Evolutionary conservation across 768 basidiomycete species (phyloP), one percentile per base, ranked within the genome.

Genomic region (Dendrothele bispora): DNA sequence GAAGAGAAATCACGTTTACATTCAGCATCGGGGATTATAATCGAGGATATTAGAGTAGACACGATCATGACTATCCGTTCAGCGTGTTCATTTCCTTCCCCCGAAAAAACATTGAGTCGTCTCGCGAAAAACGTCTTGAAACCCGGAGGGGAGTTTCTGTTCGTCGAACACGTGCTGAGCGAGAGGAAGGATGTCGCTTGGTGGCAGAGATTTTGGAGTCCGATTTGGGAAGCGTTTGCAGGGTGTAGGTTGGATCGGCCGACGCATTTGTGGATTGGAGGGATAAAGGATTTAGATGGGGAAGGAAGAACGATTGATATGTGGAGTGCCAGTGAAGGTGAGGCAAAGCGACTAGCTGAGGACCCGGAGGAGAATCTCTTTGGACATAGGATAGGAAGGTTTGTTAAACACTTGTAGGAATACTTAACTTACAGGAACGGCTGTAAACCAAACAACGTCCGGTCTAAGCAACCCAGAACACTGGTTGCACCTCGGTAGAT

Each of bases 131-230:
- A 80, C 7, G 68, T 82, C 1, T 73, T 91, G 25, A 80, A 75
- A 51, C 75, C 85, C 0, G 83, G 84, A 0, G 88, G 88, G 0
- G 69, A 74, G 42, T 49, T 90, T 0, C 66, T 90, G 15, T 81
- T 82, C 55, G 82, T 80, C 50, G 88, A 91, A 61, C 88, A 91
- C 52, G 84, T 89, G 7, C 64, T 71, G 43, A 84, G 74, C 53
- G 74, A 68, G 2, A 61, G 64, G 0, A 42, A 55, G 8, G 79
- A 84, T 50, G 76, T 87, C 3, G 77, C 77, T 5, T 79, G 80
- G 44, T 89, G 86, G 85, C 88, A 91, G 61, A 50, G 68, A 1
- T 72, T 86, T 39, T 89, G 86, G 88, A 73, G 83, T 3, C 87
- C 86, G 0, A 4, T 88, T 4, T 91, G 88, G 88, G 57, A 59